Evolutionary conservation across 1,284 basidiomycete species (phyloP), one percentile per base, ranked within the genome.

Genomic region (Pisolithus thermaeus): DNA sequence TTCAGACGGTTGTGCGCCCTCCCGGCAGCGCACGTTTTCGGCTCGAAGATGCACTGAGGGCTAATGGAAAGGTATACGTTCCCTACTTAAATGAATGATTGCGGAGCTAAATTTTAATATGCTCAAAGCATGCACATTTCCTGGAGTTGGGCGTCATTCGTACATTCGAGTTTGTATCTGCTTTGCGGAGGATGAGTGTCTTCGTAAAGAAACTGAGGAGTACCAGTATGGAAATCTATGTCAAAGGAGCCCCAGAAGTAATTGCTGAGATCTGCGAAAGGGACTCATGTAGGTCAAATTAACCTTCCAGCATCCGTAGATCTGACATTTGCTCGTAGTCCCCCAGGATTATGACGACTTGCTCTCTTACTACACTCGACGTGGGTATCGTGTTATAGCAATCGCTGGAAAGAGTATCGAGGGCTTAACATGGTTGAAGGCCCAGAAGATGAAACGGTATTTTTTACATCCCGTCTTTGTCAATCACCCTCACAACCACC

Each of bases 231-330:
- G 96, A 99, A 66, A 80, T 98, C 7, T 99, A 97, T 67, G 95
- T 96, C 65, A 99, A 99, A 68, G 97, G 97, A 22, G 97, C 97
- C 1, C 97, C 97, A 0, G 97, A 99, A 68, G 92, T 97, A 51
- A 99, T 99, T 94, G 69, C 74, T 3, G 95, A 97, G 44, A 98
- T 99, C 53, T 98, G 95, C 66, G 87, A 93, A 52, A 86, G 79
- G 56, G 81, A 87, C 47, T 90, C 92, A 14, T 87, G 93, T 95
- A 62, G 62, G 92, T 76, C 2, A 30, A 50, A 53, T n/a, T 48
- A 42, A 53, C 37, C 20, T 41, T 38, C 30, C 28, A 36, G n/a
- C 14, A 49, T 20, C 4, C 23, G 43, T 46, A 40, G 44, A 35
- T 55, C 49, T 55, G 52, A 52, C 42, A 35, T 44, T 41, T 18